A percentile compares a stretch with the other conserved stretches of the same genome.
Conservation (phyloP, 2,329 filamentous ascomycete species). For the Xylariaceae sp. region DNA sequence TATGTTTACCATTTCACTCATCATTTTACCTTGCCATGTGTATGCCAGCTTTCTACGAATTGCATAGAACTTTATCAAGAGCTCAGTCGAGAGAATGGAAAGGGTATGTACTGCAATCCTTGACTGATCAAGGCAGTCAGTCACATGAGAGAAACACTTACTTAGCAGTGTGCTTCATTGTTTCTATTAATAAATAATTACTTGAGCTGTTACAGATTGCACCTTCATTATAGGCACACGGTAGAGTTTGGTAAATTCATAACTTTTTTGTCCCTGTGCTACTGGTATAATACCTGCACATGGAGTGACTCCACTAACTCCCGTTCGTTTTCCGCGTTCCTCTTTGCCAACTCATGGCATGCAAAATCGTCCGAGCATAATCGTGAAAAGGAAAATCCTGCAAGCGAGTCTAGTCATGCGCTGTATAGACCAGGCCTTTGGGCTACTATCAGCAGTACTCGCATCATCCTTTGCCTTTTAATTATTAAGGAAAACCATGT, state of each 20-base stretch:
- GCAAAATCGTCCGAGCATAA: conserved; percentile 15
- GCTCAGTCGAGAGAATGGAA: not conserved
- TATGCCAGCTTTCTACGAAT: not conserved
- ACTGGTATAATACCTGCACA: conserved; percentile 16
- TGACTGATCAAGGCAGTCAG: too few species aligned
- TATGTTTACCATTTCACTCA: not conserved
- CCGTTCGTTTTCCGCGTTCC: conserved; percentile 31
- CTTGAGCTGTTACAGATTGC: conserved; percentile 1
- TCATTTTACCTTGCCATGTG: not conserved
- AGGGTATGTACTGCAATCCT: too few species aligned
- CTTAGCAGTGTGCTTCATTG: too few species aligned
- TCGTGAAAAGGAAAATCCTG: conserved; percentile 18
- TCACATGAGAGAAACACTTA: too few species aligned
- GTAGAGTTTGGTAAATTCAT: conserved; percentile 9
- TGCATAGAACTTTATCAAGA: not conserved
- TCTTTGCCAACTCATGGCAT: conserved; percentile 23
- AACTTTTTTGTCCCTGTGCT: conserved; percentile 22
- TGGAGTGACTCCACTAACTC: conserved; percentile 27
- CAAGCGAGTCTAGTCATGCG: conserved; percentile 6
- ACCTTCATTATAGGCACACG: not conserved
- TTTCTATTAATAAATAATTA: too few species aligned
- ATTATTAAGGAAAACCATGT: conserved; percentile 30
- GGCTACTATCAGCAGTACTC: conserved; percentile 16
- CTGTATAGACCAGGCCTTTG: conserved; percentile 24
- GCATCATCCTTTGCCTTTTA: conserved; percentile 23